Evolutionary conservation across 441 rosid species (phyloP), one percentile per base, ranked within the genome.

Genomic region (Pelargonium australe): DNA sequence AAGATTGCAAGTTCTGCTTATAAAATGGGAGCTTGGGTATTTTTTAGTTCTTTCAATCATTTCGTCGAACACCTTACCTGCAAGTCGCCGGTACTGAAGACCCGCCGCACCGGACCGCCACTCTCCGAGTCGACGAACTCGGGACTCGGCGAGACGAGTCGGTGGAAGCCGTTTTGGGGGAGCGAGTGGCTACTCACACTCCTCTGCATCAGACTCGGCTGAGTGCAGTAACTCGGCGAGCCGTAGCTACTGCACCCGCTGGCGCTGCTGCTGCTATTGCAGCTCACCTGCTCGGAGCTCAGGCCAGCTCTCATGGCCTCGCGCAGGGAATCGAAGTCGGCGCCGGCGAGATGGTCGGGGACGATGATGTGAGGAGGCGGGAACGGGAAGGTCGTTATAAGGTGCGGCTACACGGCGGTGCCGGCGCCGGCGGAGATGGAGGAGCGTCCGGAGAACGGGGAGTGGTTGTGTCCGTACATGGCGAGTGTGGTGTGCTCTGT

Each of bases 41-140:
- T 1, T 49, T 49, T 49, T n/a, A n/a, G n/a, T n/a, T n/a, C 51
- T 17, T 63, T 63, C 31, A 41, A 45, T 20, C 17, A 25, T 44
- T 69, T 45, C 13, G 12, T 3, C 17, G 51, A 40, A 63, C 49
- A 31, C 71, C 76, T 75, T 40, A 79, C 79, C 74, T 81, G 83
- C 80, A 83, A 69, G 66, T 86, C 98, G 68, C 92, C 91, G 45
- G 95, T 81, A 75, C 96, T 90, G 66, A 74, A 89, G 68, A 85
- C 92, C 80, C 90, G 85, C 68, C 91, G 76, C 4, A 83, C 91
- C 14, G 89, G 84, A 74, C 86, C 79, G 5, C 17, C 57, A 13
- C 61, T 47, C 17, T 82, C 92, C 57, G 76, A 49, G 57, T n/a
- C 53, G 3, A 47, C n/a, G n/a, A 11, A 9, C n/a, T 12, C 4